Evolutionary conservation across 495 filamentous ascomycete species (phyloP), one percentile per base, ranked within the genome.

Genomic region (Diplogelasinospora grovesii): DNA sequence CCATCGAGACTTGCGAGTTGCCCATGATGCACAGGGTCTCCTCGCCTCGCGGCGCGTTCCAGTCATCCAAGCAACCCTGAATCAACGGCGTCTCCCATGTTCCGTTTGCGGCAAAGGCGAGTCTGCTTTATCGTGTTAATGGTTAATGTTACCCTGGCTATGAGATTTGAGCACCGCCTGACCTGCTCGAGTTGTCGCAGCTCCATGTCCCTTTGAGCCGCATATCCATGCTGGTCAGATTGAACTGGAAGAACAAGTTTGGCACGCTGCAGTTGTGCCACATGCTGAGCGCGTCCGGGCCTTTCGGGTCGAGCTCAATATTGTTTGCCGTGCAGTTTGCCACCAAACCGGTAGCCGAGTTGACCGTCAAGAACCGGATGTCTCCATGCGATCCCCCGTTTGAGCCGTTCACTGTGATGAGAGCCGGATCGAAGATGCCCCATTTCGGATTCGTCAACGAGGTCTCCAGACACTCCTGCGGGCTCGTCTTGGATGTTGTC

Each of bases 221-320:
- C 24, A 56, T 14, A 13, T 48, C 39, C 15, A 51, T 47, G 8
- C 14, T 33, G 6, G 39, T 31, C 11, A 51, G 26, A 24, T 38
- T 28, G 21, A 59, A 54, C 30, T 50, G 41, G 30, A 57, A 56
- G 18, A 44, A 23, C 27, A 52, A 29, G 19, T 41, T 38, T 9
- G 53, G 43, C 3, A 44, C 33, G 19, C 32, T 49, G 40, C 53
- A 57, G 26, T 42, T 46, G 34, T 57, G 41, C 56, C 56, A 59
- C 7, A 39, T 19, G 0, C 30, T 30, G 2, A 35, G 22, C 2
- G 43, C 13, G 4, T 14, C 41, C 2, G 23, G 14, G 3, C 29
- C 30, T 8, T 40, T 42, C 2, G 44, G 43, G 10, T 51, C 40
- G 1, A 54, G 36, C 4, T 52, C 47, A 25, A 57, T 50, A 32